Evolutionary conservation across 2,329 filamentous ascomycete genomes (phyloP).

Genomic region (Fusarium sp.): DNA sequence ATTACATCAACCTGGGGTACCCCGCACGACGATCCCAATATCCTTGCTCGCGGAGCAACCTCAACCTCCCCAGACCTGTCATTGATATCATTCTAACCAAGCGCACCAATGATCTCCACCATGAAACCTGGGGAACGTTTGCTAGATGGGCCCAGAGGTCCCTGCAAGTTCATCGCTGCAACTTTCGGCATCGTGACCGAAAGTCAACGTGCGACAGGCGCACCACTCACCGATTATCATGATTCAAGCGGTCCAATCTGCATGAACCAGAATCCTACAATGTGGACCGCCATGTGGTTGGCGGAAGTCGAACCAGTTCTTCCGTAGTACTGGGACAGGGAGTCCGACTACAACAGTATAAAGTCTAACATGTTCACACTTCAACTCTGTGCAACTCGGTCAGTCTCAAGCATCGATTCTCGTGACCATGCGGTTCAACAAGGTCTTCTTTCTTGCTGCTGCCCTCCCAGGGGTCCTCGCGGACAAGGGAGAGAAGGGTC

Average conservation of each 20-base stretch:
- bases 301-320: conserved; percentile 13
- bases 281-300: conserved; percentile 7
- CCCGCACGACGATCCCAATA: conserved; percentile 37
- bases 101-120: conserved; percentile 25
- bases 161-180: conserved; percentile 6
- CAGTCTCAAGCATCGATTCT: not conserved
- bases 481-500: conserved; percentile 42
- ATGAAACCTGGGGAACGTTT: conserved; percentile 36
- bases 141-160: conserved; percentile 19
- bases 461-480: conserved; percentile 27
- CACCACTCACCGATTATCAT: conserved; percentile 28
- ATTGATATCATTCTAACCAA: conserved; percentile 26
- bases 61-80: conserved; percentile 1
- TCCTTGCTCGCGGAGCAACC: conserved; percentile 19
- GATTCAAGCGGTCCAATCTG: conserved; percentile 21
- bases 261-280: conserved; percentile 1
- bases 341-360: conserved; percentile 11
- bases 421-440: conserved; percentile 31
- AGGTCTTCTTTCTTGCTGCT: conserved; percentile 26
- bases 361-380: conserved; percentile 3
- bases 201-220: conserved; percentile 13
- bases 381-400: conserved; percentile 1
- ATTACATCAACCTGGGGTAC: conserved; percentile 21
- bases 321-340: not conserved
- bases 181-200: conserved; percentile 17